Conservation (phyloP, 805 yeast genomes). For the Lipomyces sp. region DNA sequence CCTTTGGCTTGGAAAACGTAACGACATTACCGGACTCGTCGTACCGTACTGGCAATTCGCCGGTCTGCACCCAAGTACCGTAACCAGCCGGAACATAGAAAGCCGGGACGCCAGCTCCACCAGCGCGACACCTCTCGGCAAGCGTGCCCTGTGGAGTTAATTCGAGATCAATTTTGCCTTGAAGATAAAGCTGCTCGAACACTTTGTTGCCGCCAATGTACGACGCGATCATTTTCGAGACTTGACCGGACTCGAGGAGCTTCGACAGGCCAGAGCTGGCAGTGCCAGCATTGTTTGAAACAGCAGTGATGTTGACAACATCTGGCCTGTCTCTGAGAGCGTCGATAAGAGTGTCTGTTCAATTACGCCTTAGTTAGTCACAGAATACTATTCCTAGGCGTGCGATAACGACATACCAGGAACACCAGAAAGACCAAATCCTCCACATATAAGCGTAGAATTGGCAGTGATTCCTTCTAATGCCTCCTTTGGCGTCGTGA, state of each 20-base stretch:
- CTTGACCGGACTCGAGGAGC: conserved; percentile 45
- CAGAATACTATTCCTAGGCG: no score
- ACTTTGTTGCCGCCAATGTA: conserved; percentile 45
- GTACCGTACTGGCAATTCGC: conserved; percentile 47
- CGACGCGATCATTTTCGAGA: conserved; percentile 46
- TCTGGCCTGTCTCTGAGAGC: conserved; percentile 40
- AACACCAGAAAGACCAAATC: conserved; percentile 50
- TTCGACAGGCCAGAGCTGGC: conserved; percentile 46
- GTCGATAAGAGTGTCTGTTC: conserved; percentile 42
- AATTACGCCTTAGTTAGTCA: no score
- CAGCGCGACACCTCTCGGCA: conserved; percentile 50
- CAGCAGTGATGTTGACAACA: conserved; percentile 43
- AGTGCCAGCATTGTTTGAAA: conserved; percentile 50
- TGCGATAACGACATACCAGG: conserved; percentile 32
- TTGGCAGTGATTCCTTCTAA: conserved; percentile 36
- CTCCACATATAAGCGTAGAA: conserved; percentile 46
- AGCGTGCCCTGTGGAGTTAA: conserved; percentile 53
- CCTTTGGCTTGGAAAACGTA: conserved; percentile 42
- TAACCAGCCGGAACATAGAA: conserved; percentile 51
- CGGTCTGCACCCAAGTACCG: conserved; percentile 52
- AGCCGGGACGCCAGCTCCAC: conserved; percentile 50
- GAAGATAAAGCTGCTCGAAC: conserved; percentile 43
- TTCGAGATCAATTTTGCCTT: conserved; percentile 47
- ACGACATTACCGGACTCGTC: conserved; percentile 40
- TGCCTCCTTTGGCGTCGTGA: conserved; percentile 30